Percentiles rank a stretch among this genome's conserved stretches.
phyloP scores from a whole-genome alignment of 495 filamentous ascomycete species.

The Aspergillus carlsbadensis region DNA sequence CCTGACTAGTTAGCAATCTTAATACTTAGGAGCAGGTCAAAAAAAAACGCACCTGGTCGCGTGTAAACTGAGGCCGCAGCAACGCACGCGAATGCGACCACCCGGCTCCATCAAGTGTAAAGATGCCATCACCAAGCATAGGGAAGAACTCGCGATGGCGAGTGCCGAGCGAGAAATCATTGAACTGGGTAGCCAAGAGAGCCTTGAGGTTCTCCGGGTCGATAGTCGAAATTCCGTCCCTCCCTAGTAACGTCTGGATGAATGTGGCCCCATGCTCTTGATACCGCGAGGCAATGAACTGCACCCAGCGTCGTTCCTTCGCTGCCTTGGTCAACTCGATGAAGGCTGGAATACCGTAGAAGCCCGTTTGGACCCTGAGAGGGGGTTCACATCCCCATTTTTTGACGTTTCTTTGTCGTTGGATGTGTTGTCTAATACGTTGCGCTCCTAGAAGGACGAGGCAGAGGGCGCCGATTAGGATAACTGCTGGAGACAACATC shows the following conservation, averaged over 20 bases:
- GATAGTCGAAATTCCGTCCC: conserved; percentile 49
- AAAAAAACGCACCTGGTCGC: conserved; percentile 41
- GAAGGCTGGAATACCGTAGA: conserved; percentile 37
- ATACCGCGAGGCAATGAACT: conserved; percentile 33
- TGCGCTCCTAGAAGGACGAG: conserved; percentile 27
- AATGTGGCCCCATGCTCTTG: conserved; percentile 37
- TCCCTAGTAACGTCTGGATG: conserved; percentile 25
- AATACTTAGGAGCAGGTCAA: neutral
- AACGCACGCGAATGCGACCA: conserved; percentile 62
- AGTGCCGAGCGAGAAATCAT: conserved; percentile 57
- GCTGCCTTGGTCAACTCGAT: conserved; percentile 27
- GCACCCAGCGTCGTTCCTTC: conserved; percentile 33
- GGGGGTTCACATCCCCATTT: conserved; percentile 38
- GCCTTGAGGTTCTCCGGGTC: conserved; percentile 89
- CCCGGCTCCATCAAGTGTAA: conserved; percentile 64
- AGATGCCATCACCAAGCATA: conserved; percentile 62
- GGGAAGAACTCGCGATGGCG: conserved; percentile 45
- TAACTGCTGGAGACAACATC: conserved; percentile 26
- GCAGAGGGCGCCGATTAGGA: conserved; percentile 20
- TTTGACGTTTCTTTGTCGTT: conserved; percentile 33
- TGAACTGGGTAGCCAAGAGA: conserved; percentile 77
- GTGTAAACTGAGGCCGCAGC: conserved; percentile 52
- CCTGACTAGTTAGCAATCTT: conserved; percentile 12
- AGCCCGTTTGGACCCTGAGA: conserved; percentile 13
- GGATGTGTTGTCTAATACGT: conserved; percentile 23